phyloP scores from a whole-genome alignment of 2,329 filamentous ascomycete genomes.

The Penicillium thymicola region DNA sequence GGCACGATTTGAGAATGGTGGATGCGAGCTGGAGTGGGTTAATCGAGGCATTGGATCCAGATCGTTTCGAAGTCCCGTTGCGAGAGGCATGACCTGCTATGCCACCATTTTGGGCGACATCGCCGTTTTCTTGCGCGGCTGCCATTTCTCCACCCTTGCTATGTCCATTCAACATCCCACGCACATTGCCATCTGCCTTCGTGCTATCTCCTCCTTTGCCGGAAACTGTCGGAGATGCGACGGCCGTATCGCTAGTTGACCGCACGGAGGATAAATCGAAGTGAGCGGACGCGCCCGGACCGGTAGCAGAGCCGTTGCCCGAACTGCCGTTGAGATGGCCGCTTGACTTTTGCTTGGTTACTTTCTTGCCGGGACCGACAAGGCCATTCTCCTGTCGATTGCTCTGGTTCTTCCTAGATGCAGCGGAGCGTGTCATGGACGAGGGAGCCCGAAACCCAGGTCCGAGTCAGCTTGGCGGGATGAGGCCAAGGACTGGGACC shows the following conservation, averaged over 20 bases:
- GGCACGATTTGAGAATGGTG: slow-evolving; percentile 85
- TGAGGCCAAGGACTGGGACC: slow-evolving; percentile 47
- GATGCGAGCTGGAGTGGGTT: slow-evolving; percentile 73
- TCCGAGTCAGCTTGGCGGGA: slow-evolving; percentile 50
- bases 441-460: slow-evolving; percentile 42
- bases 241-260: slow-evolving; percentile 36
- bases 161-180: slow-evolving; percentile 35
- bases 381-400: slow-evolving; percentile 83
- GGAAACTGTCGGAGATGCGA: slow-evolving; percentile 26
- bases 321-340: slow-evolving; percentile 52
- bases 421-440: slow-evolving; percentile 50
- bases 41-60: slow-evolving; percentile 49
- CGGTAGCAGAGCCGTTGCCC: slow-evolving; percentile 42
- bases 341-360: slow-evolving; percentile 57
- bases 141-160: slow-evolving; percentile 37
- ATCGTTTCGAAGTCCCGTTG: slow-evolving; percentile 36
- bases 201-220: slow-evolving; percentile 28
- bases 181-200: slow-evolving; percentile 37
- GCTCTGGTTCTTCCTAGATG: slow-evolving; percentile 60
- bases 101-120: slow-evolving; percentile 30
- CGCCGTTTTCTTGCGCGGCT: slow-evolving; percentile 34
- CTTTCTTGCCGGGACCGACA: slow-evolving; percentile 72
- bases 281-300: slow-evolving; percentile 36
- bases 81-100: slow-evolving; percentile 30
- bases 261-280: slow-evolving; percentile 41